Evolutionary conservation across 2,329 filamentous ascomycete genomes (phyloP), one percentile per base, ranked within the genome.

Genomic region (Pseudocercospora fijiensis): DNA sequence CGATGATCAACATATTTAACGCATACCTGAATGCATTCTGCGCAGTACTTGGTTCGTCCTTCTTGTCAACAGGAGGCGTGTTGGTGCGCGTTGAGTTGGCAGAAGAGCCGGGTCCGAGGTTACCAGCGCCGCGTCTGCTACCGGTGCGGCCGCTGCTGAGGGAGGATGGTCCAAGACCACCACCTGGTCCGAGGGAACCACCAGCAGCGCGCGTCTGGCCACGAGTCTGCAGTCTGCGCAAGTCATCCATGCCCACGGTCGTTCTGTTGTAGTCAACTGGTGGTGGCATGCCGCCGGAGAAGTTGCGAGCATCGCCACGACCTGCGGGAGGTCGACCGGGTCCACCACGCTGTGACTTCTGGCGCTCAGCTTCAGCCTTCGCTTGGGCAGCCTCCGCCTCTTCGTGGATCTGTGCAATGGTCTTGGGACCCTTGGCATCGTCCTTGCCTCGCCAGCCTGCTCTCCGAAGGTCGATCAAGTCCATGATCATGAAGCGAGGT

Each of bases 351-450:
- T 86, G 85, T 76, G 80, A 87, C 62, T 81, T 81, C 57, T 83
- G 81, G 51, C 80, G 75, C 65, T 84, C 82, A 74, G 87, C 84
- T 73, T 83, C 79, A 61, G 89, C 89, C 65, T 92, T 91, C 79
- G 94, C 93, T 70, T 90, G 88, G 51, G 90, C 90, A 66, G 89
- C 89, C 59, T 86, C 84, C 69, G 92, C 92, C 80, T 92, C 90
- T 64, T 88, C 89, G 76, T 92, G 91, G 70, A 99, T 91, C 80
- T 98, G 91, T 3, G 92, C 88, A 59, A 99, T 90, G 8, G 95
- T 99, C 88, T 97, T 97, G 64, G 95, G 95, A 41, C 95, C 95
- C 83, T 98, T 98, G 80, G 93, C 90, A 76, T 96, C 92, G 76
- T 96, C 92, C 84, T 96, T 97, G 62, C 91, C 92, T 65, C 85